These are phyloP conservation scores for Cymbidium sinense DNA, from an alignment of 106 monocot species.

Conservation along the genomic window DNA sequence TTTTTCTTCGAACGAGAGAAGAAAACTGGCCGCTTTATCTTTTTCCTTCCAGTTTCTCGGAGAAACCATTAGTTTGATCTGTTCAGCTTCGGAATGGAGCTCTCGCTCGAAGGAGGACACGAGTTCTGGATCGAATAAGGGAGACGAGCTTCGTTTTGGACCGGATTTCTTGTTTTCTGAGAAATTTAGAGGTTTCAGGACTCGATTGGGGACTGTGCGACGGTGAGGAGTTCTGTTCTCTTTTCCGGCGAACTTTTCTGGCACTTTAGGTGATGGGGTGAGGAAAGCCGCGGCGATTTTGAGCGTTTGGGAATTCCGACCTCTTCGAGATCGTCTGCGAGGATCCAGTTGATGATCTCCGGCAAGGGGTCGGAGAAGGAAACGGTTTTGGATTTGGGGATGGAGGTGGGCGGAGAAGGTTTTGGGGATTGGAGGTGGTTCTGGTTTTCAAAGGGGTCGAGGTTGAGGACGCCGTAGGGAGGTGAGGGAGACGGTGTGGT, in stretches of 20 bases:
- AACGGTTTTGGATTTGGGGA: constrained; percentile 8
- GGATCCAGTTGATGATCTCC: constrained; percentile 62
- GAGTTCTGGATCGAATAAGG: constrained; percentile 82
- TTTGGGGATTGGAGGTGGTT: not conserved
- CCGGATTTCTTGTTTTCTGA: constrained; percentile 14
- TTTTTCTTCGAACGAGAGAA: constrained; percentile 35
- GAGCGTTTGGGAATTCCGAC: constrained; percentile 14
- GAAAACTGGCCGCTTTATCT: constrained; percentile 5
- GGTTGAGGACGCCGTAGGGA: constrained; percentile 82
- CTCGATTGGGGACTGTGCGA: not conserved
- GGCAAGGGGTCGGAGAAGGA: constrained; percentile 12
- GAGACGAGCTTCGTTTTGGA: constrained; percentile 45
- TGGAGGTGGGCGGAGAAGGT: not conserved
- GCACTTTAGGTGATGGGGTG: constrained; percentile 19
- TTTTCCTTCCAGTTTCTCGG: not conserved
- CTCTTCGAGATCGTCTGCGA: constrained; percentile 48
- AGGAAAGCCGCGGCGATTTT: not conserved
- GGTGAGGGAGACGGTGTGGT: constrained; percentile 77
- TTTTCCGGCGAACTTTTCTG: constrained; percentile 1
- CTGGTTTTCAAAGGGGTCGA: constrained; percentile 21
- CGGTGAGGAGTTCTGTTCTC: constrained; percentile 15
- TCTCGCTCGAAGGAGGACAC: constrained; percentile 64
- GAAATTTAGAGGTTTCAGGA: constrained; percentile 23
- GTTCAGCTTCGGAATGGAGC: constrained; percentile 37
- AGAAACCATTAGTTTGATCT: constrained; percentile 47